A percentile compares a stretch with the other conserved stretches of the same genome.
Evolutionary conservation across 2,329 filamentous ascomycete genomes (phyloP).

Genomic region (Allantophomopsis lycopodina): DNA sequence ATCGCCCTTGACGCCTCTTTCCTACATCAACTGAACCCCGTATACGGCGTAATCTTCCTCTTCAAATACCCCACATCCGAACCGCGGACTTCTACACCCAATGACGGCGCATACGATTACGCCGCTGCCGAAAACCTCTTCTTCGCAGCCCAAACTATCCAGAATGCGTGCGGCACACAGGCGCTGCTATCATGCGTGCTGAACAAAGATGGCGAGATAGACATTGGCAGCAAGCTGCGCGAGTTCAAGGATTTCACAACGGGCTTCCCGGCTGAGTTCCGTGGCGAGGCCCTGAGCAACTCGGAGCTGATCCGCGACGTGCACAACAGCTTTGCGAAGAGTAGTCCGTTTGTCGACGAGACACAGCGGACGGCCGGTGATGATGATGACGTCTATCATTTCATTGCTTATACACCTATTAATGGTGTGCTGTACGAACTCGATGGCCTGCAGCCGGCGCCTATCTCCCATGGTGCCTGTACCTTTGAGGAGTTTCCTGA

Average conservation of each 20-base stretch:
- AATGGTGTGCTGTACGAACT: slow-evolving; percentile 79
- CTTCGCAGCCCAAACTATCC: slow-evolving; percentile 94
- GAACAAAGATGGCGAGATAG: slow-evolving; percentile 57
- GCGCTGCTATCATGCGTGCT: slow-evolving; percentile 83
- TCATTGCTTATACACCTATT: slow-evolving; percentile 84
- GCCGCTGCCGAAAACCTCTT: slow-evolving; percentile 66
- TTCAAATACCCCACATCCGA: slow-evolving; percentile 82
- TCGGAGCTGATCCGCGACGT: slow-evolving; percentile 43
- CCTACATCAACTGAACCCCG: slow-evolving; percentile 56
- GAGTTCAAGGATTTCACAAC: slow-evolving; percentile 63
- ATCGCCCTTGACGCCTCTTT: slow-evolving; percentile 71
- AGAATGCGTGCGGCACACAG: slow-evolving; percentile 96
- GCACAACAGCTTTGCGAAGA: slow-evolving; percentile 62
- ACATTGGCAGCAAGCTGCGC: slow-evolving; percentile 44
- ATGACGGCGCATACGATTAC: slow-evolving; percentile 72
- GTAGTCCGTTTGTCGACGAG: slow-evolving; percentile 86
- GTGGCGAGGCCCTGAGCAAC: slow-evolving; percentile 59
- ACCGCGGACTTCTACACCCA: slow-evolving; percentile 40
- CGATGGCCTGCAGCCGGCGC: slow-evolving; percentile 84
- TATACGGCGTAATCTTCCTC: slow-evolving; percentile 96
- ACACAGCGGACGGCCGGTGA: slow-evolving; percentile 56
- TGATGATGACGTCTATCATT: slow-evolving; percentile 92
- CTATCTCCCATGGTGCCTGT: slow-evolving; percentile 54
- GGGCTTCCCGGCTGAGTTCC: slow-evolving; percentile 51
- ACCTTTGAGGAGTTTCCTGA: slow-evolving; percentile 57